Evolutionary conservation across 1,139 yeast species (phyloP), one percentile per base, ranked within the genome.

Genomic region (Pichia sp.): DNA sequence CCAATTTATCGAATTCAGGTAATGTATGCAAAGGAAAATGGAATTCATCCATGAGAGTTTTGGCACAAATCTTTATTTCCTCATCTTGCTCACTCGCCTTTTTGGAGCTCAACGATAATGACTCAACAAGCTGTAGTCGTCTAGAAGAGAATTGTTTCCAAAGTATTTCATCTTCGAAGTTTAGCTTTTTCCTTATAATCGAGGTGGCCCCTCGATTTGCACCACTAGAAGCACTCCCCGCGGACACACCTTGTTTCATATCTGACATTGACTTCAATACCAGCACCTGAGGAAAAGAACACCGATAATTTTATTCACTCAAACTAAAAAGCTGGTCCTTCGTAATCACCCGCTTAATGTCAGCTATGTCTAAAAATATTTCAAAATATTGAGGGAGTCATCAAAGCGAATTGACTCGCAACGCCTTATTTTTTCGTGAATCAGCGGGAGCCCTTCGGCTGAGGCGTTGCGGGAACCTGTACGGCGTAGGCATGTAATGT

Each of bases 21-120:
- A 79, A 66, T 31, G 75, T 69, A 3, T 73, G 75, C 7, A 64
- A 65, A 1, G 81, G 75, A 59, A 81, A 90, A 16, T 79, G 77
- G 57, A 86, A 92, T 65, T 92, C 97, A 3, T 69, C 66, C 53
- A 95, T 68, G 43, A 92, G 67, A 6, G 80, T 73, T 47, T 78
- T 77, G 0, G 97, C 95, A 35, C 94, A 94, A 44, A 75, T 72
- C 43, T 72, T 70, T 42, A 92, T 87, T 54, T 84, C 82, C 33
- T 73, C 78, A 54, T 90, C 97, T 62, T 92, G 97, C 61, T 92
- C 97, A 46, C 90, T 79, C 1, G 97, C 97, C 66, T 88, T 90
- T 50, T 79, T 78, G 31, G 81, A 73, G 52, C 90, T 79, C 46
- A 92, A 68, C 44, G 81, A 83, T 54, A 87, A 70, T 27, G 84